Base-by-base conservation (phyloP, 1,284 basidiomycete genomes). In the Fomitopsis betulina region DNA sequence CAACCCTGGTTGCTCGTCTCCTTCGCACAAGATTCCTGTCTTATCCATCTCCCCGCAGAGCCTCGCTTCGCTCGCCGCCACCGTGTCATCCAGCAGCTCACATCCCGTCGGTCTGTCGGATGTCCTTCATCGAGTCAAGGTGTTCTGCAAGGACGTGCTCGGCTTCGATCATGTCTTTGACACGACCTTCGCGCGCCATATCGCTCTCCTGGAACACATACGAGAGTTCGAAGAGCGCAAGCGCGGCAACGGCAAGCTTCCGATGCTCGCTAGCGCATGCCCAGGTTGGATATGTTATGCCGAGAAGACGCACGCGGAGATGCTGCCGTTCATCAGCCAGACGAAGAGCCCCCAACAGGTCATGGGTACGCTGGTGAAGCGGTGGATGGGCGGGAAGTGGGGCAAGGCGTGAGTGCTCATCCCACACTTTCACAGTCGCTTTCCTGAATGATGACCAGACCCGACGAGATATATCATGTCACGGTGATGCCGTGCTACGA, bases 221-320 rank as follows among this genome's bases (percentile, higher is more conserved):
- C 76, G 76, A 30, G 97, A 99, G 74, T 98, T 93, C 70, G 67
- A 81, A 57, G 91, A 95, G 69, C 83, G 94, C 27, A 80, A 75
- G 66, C 59, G 54, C 56, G 71, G 63, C 47, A 65, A 62, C 54
- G 73, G 70, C 0, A 73, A 67, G 53, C 73, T 98, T 33, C 96
- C 97, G 0, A 94, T 99, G 87, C 79, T 99, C 21, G 89, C 95
- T 3, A 95, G 93, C 64, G 94, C 96, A 12, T 99, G 97, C 75
- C 97, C 97, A 0, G 97, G 97, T 25, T 99, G 97, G 97, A 91
- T 99, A 57, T 99, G 96, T 73, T 99, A 98, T 70, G 96, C 96
- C 17, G 97, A 99, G 75, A 99, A 99, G 79, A 91, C 96, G 0
- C 96, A 98, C 69, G 80, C 89, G 2, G 96, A 97, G 71, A 89